Base-by-base conservation (phyloP, 176 grass and related monocot genomes). In the Musa beccarii region DNA sequence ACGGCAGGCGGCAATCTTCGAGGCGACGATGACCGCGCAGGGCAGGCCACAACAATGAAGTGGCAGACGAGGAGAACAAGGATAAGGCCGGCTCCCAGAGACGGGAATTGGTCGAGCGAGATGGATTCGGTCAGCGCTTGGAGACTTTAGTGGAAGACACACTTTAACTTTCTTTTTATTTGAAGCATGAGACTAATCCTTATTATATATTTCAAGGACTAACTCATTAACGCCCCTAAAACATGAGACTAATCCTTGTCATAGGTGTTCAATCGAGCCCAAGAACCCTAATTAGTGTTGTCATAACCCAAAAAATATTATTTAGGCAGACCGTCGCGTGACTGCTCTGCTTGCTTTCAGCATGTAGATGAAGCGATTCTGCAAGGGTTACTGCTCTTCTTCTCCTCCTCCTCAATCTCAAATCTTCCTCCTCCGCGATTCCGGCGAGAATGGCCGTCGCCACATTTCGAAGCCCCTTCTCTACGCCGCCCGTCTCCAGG, bases 401-500 rank as follows among this genome's bases (percentile, higher is more conserved):
- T 1, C 11, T 61, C 2, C 65, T 11, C 17, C 43, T 66, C 49
- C 9, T 5, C 61, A 49, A 21, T 52, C 75, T 53, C 49, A 66
- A 19, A 21, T 53, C 61, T 11, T 11, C 61, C 61, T 49, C 51
- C 13, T 29, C 14, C 20, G 65, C 24, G 65, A 26, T 34, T 24
- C 65, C 65, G 25, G 65, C 26, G 25, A 12, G 10, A 14, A 68
- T 34, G 24, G 9, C 65, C 6, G 10, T 50, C 8, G 43, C n/a
- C 75, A 25, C 12, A 11, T 20, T 62, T 26, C 56, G 25, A 80
- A 72, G 68, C 55, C 78, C 68, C 68, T 53, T 34, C 68, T 51
- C 54, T 72, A 9, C 68, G 66, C 78, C 67, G 26, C 68, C 68
- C 43, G 56, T 68, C 67, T 80, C 34, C 67, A 80, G 54, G 78